A percentile compares a stretch with the other conserved stretches of the same genome.
Evolutionary conservation across 1,284 basidiomycete genomes (phyloP).

Genomic region (Pascua sp.): DNA sequence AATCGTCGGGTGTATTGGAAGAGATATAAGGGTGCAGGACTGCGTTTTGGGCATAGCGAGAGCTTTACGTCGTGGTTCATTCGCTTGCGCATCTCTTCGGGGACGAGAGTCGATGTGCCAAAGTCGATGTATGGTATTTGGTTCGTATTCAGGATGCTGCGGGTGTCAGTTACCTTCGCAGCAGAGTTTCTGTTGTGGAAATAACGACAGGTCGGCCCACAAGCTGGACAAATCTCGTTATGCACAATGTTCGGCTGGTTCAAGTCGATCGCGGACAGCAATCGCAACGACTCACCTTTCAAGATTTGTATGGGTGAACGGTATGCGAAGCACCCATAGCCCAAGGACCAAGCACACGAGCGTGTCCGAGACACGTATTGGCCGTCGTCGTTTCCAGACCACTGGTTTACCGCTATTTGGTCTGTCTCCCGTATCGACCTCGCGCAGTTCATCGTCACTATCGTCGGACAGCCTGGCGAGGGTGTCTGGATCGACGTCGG

Average conservation of each 20-base stretch:
- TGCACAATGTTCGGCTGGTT: neutral
- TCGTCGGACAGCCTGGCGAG: neutral
- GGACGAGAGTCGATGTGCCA: conserved; percentile 58
- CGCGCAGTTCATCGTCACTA: neutral
- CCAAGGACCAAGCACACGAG: conserved; percentile 58
- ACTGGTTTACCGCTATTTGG: too few species aligned
- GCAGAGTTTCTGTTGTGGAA: too few species aligned
- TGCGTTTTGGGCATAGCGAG: conserved; percentile 18
- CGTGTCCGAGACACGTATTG: conserved; percentile 28
- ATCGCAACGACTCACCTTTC: conserved; percentile 55
- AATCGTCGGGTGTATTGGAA: conserved; percentile 22
- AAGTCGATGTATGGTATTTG: conserved; percentile 79
- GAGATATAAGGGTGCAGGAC: conserved; percentile 21
- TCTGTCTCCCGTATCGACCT: conserved; percentile 11
- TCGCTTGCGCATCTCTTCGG: conserved; percentile 55
- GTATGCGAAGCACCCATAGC: conserved; percentile 73
- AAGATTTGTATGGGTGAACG: conserved; percentile 69
- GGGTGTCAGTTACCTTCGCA: neutral
- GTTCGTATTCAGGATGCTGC: conserved; percentile 59
- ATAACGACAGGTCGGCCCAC: too few species aligned
- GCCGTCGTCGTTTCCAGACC: neutral
- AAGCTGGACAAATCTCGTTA: neutral
- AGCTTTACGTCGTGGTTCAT: conserved; percentile 10
- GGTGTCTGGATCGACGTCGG: neutral
- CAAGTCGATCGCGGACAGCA: too few species aligned